Evolutionary conservation across 2,329 filamentous ascomycete genomes (phyloP), one percentile per base, ranked within the genome.

Genomic region (Pyricularia pennisetigena): DNA sequence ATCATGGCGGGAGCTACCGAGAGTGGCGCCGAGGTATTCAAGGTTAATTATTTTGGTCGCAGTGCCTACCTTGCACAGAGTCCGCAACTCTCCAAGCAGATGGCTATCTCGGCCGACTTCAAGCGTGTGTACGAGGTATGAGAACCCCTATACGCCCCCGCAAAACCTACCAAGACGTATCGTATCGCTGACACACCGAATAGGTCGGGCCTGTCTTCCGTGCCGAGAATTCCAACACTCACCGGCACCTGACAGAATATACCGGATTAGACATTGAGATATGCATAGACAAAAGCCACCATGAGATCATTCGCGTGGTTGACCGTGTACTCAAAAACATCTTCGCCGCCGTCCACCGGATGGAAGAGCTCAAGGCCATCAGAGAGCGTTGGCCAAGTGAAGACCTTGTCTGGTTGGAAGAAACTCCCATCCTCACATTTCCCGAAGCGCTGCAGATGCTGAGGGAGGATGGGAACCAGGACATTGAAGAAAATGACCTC

Each of bases 151-250:
- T 20, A 62, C 32, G n/a, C 2, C 28, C 24, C 59, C 14, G 14
- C 32, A 30, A 12, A 29, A 20, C 8, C 23, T 20, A 62, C 14
- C 24, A 62, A 16, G 6, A 14, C 29, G 12, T 26, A 62, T 4
- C 9, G 20, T 6, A n/a, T 23, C 23, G 41, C 65, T 66, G 54
- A 66, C 65, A 30, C 23, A 24, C 12, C 24, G 1, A 61, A 20
- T 12, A 77, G 76, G 89, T 95, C 71, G 92, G 92, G 20, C 89
- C 92, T 2, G 93, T 97, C 7, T 97, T 97, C 83, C 88, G 94
- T 72, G 94, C 94, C 0, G 94, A 97, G 77, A 96, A 97, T 81
- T 96, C 92, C 75, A 97, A 97, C 78, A 97, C 94, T 0, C 94
- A 97, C 75, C 89, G 94, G 54, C 94, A 97, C 77, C 83, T 97